Evolutionary conservation across 192 early-diverging fungal genomes (phyloP).

Genomic region (Rhizophagus clarus): DNA sequence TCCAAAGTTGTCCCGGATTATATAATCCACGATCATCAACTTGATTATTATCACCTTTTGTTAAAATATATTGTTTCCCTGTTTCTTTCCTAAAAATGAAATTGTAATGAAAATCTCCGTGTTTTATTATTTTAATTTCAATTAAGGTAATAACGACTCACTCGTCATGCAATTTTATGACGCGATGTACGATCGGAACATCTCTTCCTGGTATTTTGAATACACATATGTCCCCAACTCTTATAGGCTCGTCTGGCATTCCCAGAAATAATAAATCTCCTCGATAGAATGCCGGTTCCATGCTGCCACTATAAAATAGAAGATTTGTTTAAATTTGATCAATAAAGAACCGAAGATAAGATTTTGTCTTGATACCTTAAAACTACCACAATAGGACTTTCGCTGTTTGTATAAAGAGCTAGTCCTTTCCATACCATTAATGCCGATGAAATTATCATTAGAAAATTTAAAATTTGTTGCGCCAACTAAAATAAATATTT

Average conservation of each 20-base stretch:
- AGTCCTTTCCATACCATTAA: constrained; percentile 97
- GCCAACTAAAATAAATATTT: constrained; percentile 37
- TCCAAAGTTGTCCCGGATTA: constrained; percentile 85
- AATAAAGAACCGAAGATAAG: not conserved
- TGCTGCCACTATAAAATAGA: constrained; percentile 70
- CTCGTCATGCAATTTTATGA: constrained; percentile 90
- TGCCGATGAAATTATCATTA: constrained; percentile 88
- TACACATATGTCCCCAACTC: constrained; percentile 92
- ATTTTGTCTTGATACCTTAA: constrained; percentile 61
- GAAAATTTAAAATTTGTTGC: constrained; percentile 81
- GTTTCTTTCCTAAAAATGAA: constrained; percentile 48
- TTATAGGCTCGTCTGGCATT: constrained; percentile 70
- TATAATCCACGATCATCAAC: constrained; percentile 92
- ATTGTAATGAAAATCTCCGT: not conserved
- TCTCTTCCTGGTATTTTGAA: constrained; percentile 87
- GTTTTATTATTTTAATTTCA: not conserved
- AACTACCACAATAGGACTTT: constrained; percentile 97
- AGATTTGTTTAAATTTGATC: not conserved
- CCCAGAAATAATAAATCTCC: constrained; percentile 92
- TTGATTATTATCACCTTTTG: constrained; percentile 96
- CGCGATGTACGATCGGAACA: constrained; percentile 97
- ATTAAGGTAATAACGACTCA: constrained; percentile 33
- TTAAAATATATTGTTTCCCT: constrained; percentile 85
- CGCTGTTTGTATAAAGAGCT: constrained; percentile 82
- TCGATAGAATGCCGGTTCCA: constrained; percentile 95